Evolutionary conservation across 2,329 filamentous ascomycete species (phyloP), one percentile per base, ranked within the genome.

Genomic region (Pezicula radicicola): DNA sequence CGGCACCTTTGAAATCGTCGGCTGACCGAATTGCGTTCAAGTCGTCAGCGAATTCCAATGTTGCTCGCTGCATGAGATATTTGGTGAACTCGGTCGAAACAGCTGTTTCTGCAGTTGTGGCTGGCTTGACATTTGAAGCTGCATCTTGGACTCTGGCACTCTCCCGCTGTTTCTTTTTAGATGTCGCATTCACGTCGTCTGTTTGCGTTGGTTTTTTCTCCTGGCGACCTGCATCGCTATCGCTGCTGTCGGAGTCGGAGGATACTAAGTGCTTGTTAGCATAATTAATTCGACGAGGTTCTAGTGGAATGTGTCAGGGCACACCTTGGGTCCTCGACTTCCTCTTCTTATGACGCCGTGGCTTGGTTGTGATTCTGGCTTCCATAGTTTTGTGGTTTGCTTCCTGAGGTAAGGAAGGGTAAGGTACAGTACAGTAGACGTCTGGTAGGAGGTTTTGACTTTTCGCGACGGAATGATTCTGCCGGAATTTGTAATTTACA

Each of bases 21-120:
- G 88, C 85, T 37, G 67, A 66, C 57, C 88, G 81, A 55, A 91
- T 75, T 67, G 83, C 83, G 70, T 89, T 84, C 36, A 92, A 76
- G 65, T 91, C 88, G 59, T 90, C 85, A 12, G 84, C 82, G 51
- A 92, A 83, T 66, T 91, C 88, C 47, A 76, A 73, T 0, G 88
- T 89, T 6, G 84, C 74, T 53, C 81, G 83, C 61, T 87, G 83
- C 44, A 91, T 78, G 67, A 91, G 91, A 66, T 83, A 86, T 9
- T 82, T 73, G 8, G 78, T 74, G 69, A 89, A 90, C 4, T 55
- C 57, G 18, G 55, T 50, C 9, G 56, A 49, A 21, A 63, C 49
- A 42, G 64, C 57, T 19, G 55, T 46, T 18, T 60, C 51, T 13
- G 13, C 54, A 15, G 13, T 37, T 33, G 10, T 12, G 13, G 18